Evolutionary conservation across 2,329 filamentous ascomycete genomes (phyloP).

Genomic region (Sphaerulina populicola): DNA sequence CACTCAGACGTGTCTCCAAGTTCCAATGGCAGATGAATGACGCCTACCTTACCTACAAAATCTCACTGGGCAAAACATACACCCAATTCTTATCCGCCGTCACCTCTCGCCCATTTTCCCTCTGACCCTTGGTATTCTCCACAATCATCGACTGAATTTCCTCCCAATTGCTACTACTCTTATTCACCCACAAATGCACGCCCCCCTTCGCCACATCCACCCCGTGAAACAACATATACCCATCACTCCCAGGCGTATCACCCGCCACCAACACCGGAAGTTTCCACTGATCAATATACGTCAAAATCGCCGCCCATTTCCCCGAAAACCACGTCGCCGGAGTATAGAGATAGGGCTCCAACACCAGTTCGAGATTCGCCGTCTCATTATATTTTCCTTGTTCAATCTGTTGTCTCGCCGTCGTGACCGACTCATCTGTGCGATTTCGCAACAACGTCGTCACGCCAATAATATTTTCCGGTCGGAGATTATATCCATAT

Average conservation of each 20-base stretch:
- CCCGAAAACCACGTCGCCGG: slow-evolving; percentile 41
- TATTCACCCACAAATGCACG: slow-evolving; percentile 39
- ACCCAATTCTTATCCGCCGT: slow-evolving; percentile 44
- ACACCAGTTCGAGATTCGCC: slow-evolving; percentile 36
- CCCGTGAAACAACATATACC: slow-evolving; percentile 41
- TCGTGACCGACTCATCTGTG: slow-evolving; percentile 30
- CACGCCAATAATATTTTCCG: slow-evolving; percentile 42
- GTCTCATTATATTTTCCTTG: slow-evolving; percentile 33
- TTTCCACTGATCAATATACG: slow-evolving; percentile 37
- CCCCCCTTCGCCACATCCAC: slow-evolving; percentile 39
- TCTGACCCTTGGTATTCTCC: slow-evolving; percentile 32
- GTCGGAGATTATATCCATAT: slow-evolving; percentile 42
- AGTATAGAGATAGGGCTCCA: slow-evolving; percentile 39
- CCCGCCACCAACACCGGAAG: slow-evolving; percentile 38
- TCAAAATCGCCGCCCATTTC: slow-evolving; percentile 39
- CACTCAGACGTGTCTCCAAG: too few relatives aligned
- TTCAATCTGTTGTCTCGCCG: slow-evolving; percentile 37
- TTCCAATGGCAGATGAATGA: too few relatives aligned
- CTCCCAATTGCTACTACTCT: slow-evolving; percentile 32
- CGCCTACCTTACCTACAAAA: too few relatives aligned
- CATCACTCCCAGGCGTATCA: slow-evolving; percentile 41
- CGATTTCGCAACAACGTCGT: slow-evolving; percentile 34
- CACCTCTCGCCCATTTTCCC: slow-evolving; percentile 32
- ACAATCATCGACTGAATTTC: slow-evolving; percentile 36
- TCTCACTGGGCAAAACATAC: slow-evolving; percentile 36